A percentile compares a stretch with the other conserved stretches of the same genome.
phyloP scores from a whole-genome alignment of 2,329 filamentous ascomycete species.

The Phialocephala sp. region DNA sequence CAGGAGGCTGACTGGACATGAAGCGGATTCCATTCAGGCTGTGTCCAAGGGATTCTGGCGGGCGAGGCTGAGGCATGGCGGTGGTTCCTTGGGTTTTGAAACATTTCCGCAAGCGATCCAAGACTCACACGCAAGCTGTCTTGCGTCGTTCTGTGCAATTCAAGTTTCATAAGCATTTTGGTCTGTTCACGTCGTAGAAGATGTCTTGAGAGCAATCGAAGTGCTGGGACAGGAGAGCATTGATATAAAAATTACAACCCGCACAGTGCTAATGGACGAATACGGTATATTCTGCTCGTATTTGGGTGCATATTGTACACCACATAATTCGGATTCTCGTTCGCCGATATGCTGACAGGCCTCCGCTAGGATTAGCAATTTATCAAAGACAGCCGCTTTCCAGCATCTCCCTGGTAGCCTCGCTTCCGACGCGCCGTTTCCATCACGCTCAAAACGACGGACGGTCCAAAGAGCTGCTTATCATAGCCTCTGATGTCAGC shows the following conservation, averaged over 20 bases:
- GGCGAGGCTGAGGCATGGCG: slow-evolving; percentile 13
- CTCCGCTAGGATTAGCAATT: not conserved
- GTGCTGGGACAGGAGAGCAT: no score
- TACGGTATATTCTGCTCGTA: slow-evolving; percentile 1
- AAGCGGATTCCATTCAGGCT: slow-evolving; percentile 15
- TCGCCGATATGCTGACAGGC: not conserved
- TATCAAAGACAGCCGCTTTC: not conserved
- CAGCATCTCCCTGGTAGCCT: slow-evolving; percentile 2
- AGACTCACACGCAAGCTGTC: slow-evolving; percentile 12
- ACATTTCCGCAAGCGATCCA: slow-evolving; percentile 1
- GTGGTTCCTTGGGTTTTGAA: slow-evolving; percentile 12
- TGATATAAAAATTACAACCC: no score
- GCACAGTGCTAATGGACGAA: not conserved
- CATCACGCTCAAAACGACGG: slow-evolving; percentile 6
- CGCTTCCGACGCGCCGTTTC: slow-evolving; percentile 10
- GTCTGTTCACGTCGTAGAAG: not conserved
- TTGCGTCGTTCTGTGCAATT: slow-evolving; percentile 1
- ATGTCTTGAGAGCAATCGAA: not conserved
- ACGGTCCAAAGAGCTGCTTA: slow-evolving; percentile 14
- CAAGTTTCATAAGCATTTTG: slow-evolving; percentile 13
- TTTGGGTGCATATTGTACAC: not conserved
- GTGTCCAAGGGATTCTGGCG: slow-evolving; percentile 9
- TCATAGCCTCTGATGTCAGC: slow-evolving; percentile 30
- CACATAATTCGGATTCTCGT: not conserved
- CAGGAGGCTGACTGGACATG: slow-evolving; percentile 12